Conservation (phyloP, 257 asterid genomes). For the Rehmannia glutinosa region DNA sequence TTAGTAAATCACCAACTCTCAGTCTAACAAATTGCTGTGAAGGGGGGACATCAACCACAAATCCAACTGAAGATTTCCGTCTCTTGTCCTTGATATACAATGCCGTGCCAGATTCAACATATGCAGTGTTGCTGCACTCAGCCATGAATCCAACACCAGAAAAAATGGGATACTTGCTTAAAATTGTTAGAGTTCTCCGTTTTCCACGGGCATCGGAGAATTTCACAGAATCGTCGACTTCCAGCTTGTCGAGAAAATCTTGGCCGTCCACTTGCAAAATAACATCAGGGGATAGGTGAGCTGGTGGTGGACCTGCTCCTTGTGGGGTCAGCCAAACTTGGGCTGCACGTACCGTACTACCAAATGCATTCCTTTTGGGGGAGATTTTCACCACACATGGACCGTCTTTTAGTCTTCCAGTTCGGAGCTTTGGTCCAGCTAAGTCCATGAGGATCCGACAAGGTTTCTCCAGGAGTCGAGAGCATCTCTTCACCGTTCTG, state of each 20-base stretch:
- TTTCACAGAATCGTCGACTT: slow-evolving; percentile 41
- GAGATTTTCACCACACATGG: slow-evolving; percentile 62
- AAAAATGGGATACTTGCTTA: slow-evolving; percentile 50
- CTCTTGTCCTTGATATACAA: slow-evolving; percentile 40
- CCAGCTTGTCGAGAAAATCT: slow-evolving; percentile 45
- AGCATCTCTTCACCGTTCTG: slow-evolving; percentile 37
- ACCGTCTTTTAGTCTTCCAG: slow-evolving; percentile 57
- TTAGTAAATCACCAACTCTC: slow-evolving; percentile 58
- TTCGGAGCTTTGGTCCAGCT: slow-evolving; percentile 81
- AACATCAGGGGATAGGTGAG: slow-evolving; percentile 53
- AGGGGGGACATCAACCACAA: slow-evolving; percentile 55
- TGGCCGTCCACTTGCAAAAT: slow-evolving; percentile 48
- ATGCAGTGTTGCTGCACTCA: slow-evolving; percentile 55
- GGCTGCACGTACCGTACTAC: slow-evolving; percentile 42
- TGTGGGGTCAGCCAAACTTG: slow-evolving; percentile 53
- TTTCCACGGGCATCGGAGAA: slow-evolving; percentile 59
- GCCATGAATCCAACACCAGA: slow-evolving; percentile 64
- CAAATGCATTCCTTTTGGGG: slow-evolving; percentile 53
- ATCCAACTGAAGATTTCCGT: slow-evolving; percentile 39
- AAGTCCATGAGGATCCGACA: slow-evolving; percentile 75
- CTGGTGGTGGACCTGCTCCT: slow-evolving; percentile 61
- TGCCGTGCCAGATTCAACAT: slow-evolving; percentile 55
- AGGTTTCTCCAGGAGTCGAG: slow-evolving; percentile 64
- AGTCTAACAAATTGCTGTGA: slow-evolving; percentile 50
- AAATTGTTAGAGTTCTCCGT: slow-evolving; percentile 37